Conservation (phyloP, 768 basidiomycete species). For the Mycena filopes region DNA sequence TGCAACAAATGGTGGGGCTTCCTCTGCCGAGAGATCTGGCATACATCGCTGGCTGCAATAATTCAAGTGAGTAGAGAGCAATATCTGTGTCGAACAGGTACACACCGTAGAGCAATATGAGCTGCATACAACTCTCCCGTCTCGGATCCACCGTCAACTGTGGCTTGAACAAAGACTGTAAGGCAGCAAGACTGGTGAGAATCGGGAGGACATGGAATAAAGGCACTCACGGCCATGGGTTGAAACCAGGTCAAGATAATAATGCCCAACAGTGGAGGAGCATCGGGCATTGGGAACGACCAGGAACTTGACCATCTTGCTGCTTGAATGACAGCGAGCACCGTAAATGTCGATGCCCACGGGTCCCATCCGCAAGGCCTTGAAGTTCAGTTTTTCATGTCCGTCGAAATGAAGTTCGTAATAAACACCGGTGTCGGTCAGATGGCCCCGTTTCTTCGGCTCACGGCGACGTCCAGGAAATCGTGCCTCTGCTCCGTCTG, state of each 20-base stretch:
- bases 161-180: neutral
- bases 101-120: slow-evolving; percentile 11
- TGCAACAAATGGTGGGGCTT: slow-evolving; percentile 32
- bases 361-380: slow-evolving; percentile 38
- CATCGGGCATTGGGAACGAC: slow-evolving; percentile 30
- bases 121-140: slow-evolving; percentile 10
- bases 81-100: neutral
- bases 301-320: slow-evolving; percentile 10
- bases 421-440: slow-evolving; percentile 8
- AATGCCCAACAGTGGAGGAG: slow-evolving; percentile 2
- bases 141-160: slow-evolving; percentile 11
- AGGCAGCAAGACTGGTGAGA: neutral
- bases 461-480: neutral
- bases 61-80: neutral
- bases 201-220: neutral
- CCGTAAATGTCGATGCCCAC: slow-evolving; percentile 39
- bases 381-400: slow-evolving; percentile 32
- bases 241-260: slow-evolving; percentile 1
- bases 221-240: neutral
- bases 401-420: slow-evolving; percentile 38
- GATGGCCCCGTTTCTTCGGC: neutral
- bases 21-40: neutral
- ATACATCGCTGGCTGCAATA: neutral
- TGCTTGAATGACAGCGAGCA: slow-evolving; percentile 32
- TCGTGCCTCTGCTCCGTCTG: neutral